Base-by-base conservation (phyloP, 352 stramenopile genomes). In the Globisporangium okanoganense region DNA sequence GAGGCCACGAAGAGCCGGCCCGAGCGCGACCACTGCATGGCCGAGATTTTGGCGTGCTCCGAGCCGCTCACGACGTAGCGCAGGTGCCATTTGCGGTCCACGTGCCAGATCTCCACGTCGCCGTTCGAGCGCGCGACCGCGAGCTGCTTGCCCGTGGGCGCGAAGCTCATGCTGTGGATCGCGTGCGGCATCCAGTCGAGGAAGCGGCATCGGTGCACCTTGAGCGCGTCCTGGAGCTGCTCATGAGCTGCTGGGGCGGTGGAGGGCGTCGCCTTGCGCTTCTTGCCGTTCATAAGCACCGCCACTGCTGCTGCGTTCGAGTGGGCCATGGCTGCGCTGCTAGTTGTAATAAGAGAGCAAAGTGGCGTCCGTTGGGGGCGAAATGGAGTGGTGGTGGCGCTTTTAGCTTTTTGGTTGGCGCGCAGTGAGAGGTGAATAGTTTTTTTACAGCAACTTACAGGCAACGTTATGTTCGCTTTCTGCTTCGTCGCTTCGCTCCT, bases 121-220 rank as follows among this genome's bases (percentile, higher is more conserved):
- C 87, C 87, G 58, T 82, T 92, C 50, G 77, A 77, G 45, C 85
- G 84, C 41, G 83, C 87, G 20, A 96, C 82, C 13, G 87, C 87
- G 58, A 96, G 56, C 43, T 81, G 71, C 56, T 84, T 70, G 29
- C 81, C 79, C 2, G 56, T 22, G 3, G 71, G 63, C 56, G 82
- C 88, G 57, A 91, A 94, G 45, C 68, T 64, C 57, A 90, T 67
- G 29, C 71, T 72, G 59, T 90, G 74, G 13, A 92, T 75, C 45
- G 82, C 83, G 24, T 85, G 63, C 25, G 85, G 85, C 79, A 92
- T 88, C 76, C 82, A 92, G 61, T 94, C 82, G 56, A 94, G 75
- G 59, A 94, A 94, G 59, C 85, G 85, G 63, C 85, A 94, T 44
- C 85, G 85, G 63, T 94, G 85, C 54, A 92, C 82, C 52, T 79